phyloP scores from a whole-genome alignment of 352 stramenopile species.

The Phytophthora citricola region DNA sequence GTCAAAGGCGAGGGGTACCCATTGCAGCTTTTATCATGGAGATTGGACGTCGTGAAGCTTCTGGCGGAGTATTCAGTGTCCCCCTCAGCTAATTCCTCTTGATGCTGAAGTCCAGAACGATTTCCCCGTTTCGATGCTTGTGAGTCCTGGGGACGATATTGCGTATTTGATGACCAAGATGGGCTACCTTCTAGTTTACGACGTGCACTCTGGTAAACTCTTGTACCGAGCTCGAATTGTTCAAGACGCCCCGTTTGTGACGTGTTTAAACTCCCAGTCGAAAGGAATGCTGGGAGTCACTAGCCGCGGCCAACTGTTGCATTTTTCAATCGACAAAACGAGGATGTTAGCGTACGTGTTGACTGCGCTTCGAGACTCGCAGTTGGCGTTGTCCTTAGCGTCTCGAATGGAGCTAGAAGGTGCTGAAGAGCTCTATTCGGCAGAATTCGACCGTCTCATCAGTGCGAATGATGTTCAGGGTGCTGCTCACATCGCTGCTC shows the following conservation, averaged over 20 bases:
- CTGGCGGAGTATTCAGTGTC: slow-evolving; percentile 95
- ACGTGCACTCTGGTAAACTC: slow-evolving; percentile 98
- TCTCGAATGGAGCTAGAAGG: slow-evolving; percentile 97
- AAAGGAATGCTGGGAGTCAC: slow-evolving; percentile 99
- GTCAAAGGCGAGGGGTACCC: slow-evolving; percentile 72
- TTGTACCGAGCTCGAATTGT: slow-evolving; percentile 98
- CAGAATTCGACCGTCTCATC: slow-evolving; percentile 97
- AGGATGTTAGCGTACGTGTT: slow-evolving; percentile 99
- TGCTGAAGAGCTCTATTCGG: slow-evolving; percentile 98
- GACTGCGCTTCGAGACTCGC: slow-evolving; percentile 96
- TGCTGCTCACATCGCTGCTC: slow-evolving; percentile 88
- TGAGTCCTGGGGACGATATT: slow-evolving; percentile 93
- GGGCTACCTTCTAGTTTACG: slow-evolving; percentile 99
- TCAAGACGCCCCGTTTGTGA: slow-evolving; percentile 98
- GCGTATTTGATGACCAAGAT: slow-evolving; percentile 99
- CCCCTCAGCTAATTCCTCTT: slow-evolving; percentile 95
- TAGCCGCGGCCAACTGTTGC: slow-evolving; percentile 96
- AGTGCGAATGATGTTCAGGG: slow-evolving; percentile 85
- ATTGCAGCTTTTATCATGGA: slow-evolving; percentile 97
- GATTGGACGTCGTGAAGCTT: slow-evolving; percentile 95
- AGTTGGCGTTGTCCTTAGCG: slow-evolving; percentile 96
- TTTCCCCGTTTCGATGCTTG: slow-evolving; percentile 98
- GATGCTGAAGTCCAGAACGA: slow-evolving; percentile 96
- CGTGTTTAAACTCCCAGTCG: slow-evolving; percentile 87
- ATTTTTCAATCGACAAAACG: slow-evolving; percentile 97